A percentile compares a stretch with the other conserved stretches of the same genome.
Conservation (phyloP, 305 asterid species). For the Plantago coronopus region DNA sequence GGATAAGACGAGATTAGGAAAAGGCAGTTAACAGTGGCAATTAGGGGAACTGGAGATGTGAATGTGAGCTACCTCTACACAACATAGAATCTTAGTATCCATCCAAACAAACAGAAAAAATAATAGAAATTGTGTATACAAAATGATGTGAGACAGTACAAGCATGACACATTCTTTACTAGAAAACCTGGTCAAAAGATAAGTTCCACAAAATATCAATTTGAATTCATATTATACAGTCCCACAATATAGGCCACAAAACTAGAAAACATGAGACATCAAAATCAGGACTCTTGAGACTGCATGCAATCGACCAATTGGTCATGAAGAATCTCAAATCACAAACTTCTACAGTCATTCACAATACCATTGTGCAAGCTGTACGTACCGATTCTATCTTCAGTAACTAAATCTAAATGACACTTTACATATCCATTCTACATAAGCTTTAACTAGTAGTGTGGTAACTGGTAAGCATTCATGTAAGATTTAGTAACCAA, state of each 20-base stretch:
- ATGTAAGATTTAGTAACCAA: too few species aligned
- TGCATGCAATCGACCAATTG: slow-evolving; percentile 3
- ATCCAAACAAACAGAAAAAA: too few species aligned
- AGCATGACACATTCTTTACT: too few species aligned
- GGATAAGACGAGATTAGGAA: neutral
- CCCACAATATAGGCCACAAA: neutral
- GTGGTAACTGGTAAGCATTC: neutral
- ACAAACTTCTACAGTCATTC: slow-evolving; percentile 4
- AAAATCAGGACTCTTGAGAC: slow-evolving; percentile 13
- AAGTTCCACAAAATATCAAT: too few species aligned
- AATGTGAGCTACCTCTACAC: neutral
- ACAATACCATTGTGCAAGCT: neutral
- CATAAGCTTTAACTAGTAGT: slow-evolving; percentile 12
- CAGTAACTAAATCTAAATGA: slow-evolving; percentile 12
- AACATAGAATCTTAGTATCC: too few species aligned
- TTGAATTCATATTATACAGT: neutral
- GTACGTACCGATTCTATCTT: neutral
- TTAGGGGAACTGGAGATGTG: neutral
- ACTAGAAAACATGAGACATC: neutral
- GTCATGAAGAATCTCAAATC: too few species aligned
- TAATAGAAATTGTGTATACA: too few species aligned
- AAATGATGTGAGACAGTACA: too few species aligned
- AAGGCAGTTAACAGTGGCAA: neutral
- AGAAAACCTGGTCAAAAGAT: too few species aligned
- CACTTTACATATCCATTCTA: slow-evolving; percentile 3